phyloP scores from a whole-genome alignment of 2,329 filamentous ascomycete genomes.

The Alternaria solani region DNA sequence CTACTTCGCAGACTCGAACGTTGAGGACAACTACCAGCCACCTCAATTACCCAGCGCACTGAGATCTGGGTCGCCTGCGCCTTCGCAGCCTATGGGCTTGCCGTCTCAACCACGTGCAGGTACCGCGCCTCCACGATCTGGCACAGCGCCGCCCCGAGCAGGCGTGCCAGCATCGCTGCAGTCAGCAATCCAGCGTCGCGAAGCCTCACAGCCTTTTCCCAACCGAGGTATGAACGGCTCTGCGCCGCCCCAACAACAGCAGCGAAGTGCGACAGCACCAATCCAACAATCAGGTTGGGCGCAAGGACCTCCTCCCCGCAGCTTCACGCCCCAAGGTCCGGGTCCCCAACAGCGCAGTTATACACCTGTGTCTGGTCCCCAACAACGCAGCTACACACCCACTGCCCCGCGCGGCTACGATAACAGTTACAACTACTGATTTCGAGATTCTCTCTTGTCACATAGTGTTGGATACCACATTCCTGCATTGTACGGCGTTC shows the following conservation, averaged over 20 bases:
- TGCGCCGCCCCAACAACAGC: slow-evolving; percentile 35
- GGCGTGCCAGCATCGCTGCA: slow-evolving; percentile 45
- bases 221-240: slow-evolving; percentile 38
- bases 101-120: slow-evolving; percentile 28
- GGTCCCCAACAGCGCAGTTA: slow-evolving; percentile 17
- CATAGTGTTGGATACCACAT: slow-evolving; percentile 18
- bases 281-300: slow-evolving; percentile 41
- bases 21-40: slow-evolving; percentile 31
- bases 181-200: slow-evolving; percentile 48
- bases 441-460: slow-evolving; percentile 5
- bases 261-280: slow-evolving; percentile 48
- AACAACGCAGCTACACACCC: slow-evolving; percentile 2
- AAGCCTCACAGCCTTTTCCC: slow-evolving; percentile 44
- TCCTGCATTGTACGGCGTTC: slow-evolving; percentile 28
- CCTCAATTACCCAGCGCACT: slow-evolving; percentile 38
- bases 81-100: slow-evolving; percentile 28
- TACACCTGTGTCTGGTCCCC: slow-evolving; percentile 13
- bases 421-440: slow-evolving; percentile 28
- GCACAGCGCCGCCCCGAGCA: slow-evolving; percentile 40
- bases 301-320: slow-evolving; percentile 16
- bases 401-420: slow-evolving; percentile 24
- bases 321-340: slow-evolving; percentile 12
- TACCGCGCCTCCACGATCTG: slow-evolving; percentile 36
- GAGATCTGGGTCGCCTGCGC: slow-evolving; percentile 42
- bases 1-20: slow-evolving; percentile 32